Evolutionary conservation across 2,329 filamentous ascomycete genomes (phyloP).

Genomic region (Cercospora beticola): DNA sequence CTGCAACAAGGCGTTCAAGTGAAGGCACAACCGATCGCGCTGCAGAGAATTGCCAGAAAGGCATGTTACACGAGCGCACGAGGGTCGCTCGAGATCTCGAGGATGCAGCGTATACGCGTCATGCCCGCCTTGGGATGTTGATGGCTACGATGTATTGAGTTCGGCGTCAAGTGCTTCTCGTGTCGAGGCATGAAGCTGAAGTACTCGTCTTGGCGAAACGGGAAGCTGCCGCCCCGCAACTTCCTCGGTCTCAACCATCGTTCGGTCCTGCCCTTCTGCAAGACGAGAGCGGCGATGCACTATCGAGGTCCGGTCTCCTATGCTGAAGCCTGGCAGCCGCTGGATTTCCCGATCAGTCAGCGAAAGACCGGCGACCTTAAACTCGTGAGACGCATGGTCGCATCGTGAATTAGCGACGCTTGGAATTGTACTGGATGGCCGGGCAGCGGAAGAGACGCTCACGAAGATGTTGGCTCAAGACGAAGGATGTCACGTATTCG

Average conservation of each 20-base stretch:
- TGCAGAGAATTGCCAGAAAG: not conserved
- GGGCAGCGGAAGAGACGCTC: not conserved
- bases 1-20: not conserved
- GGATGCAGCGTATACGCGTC: too few relatives aligned
- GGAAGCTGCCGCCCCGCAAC: not conserved
- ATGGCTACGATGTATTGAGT: too few relatives aligned
- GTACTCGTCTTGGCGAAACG: not conserved
- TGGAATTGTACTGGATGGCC: not conserved
- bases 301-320: not conserved
- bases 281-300: not conserved
- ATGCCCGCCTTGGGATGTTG: too few relatives aligned
- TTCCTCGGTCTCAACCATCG: not conserved
- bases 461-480: not conserved
- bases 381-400: not conserved
- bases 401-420: not conserved
- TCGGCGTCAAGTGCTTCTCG: not conserved
- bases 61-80: not conserved
- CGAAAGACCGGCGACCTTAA: not conserved
- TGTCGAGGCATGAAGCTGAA: not conserved
- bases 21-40: not conserved
- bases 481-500: conserved; percentile 1
- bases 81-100: too few relatives aligned
- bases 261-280: not conserved
- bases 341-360: not conserved
- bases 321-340: not conserved